Base-by-base conservation (phyloP, 2,329 filamentous ascomycete genomes). In the Aspergillus intermedius region DNA sequence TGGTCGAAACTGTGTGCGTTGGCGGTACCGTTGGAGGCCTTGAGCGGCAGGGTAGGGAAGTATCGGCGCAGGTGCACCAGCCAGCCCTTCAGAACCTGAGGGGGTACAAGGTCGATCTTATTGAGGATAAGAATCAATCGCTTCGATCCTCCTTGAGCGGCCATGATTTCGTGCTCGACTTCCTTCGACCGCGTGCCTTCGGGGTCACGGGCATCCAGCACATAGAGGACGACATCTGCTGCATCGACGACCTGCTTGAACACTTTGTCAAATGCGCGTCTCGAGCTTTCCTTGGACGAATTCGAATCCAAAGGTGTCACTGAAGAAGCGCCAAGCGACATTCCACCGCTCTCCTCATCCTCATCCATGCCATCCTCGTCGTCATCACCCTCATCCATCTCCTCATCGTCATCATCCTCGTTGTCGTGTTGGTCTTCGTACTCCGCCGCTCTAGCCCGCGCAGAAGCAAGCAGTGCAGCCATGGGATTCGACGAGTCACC, bases 1-100 rank as follows among this genome's bases (percentile, higher is more conserved):
- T 96, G 91, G 69, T 95, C 90, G 72, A 95, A 96, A 43, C 84
- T 91, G 64, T 89, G 86, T 32, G 91, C 89, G 64, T 95, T 95
- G 48, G 88, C 78, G 5, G 90, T 87, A 42, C 88, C 80, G 58
- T 81, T 84, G 43, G 88, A 90, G 13, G 91, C 91, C 63, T 89
- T 87, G 46, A 96, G 82, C 19, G 91, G 91, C 32, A 96, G 77
- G 5, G 91, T 95, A 25, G 91, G 91, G 77, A 96, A 95, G 68
- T 87, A 95, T 57, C 88, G 82, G 53, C 89, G 86, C 54, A 96
- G 80, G 69, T 95, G 83, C 50, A 80, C 71, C 56, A 96, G 82
- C 91, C 91, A 96, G 61, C 79, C 82, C 66, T 88, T 88, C 41
- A 96, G 81, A 10, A 91, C 86, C 42, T 19, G 88, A 82, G 2